Conservation (phyloP, 805 yeast genomes). For the Kodamaea restingae region DNA sequence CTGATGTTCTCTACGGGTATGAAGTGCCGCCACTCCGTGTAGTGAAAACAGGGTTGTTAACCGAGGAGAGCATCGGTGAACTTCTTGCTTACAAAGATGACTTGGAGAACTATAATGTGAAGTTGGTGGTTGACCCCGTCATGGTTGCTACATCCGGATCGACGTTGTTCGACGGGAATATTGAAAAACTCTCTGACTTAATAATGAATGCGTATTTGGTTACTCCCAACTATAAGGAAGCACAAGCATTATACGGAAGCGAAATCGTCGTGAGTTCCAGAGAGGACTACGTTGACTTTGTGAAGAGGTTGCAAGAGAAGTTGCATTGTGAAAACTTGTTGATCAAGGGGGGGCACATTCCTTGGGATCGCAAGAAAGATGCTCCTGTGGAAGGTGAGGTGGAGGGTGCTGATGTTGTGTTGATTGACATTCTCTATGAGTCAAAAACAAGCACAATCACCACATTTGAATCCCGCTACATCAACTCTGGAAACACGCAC, state of each 20-base stretch:
- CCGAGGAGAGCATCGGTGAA: conserved; percentile 48
- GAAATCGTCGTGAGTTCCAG: conserved; percentile 26
- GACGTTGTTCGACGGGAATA: conserved; percentile 45
- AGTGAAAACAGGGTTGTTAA: conserved; percentile 78
- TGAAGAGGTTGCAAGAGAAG: conserved; percentile 18
- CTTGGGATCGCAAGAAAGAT: conserved; percentile 29
- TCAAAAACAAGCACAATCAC: conserved; percentile 31
- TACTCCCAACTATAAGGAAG: conserved; percentile 78
- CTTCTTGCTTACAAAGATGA: conserved; percentile 35
- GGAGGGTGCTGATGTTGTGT: background rate
- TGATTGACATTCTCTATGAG: conserved; percentile 54
- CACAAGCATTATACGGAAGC: conserved; percentile 35
- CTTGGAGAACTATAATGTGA: conserved; percentile 22
- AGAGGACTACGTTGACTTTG: conserved; percentile 33
- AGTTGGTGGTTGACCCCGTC: conserved; percentile 75
- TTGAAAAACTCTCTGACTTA: conserved; percentile 38
- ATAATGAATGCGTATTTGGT: conserved; percentile 54
- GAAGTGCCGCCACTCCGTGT: conserved; percentile 43
- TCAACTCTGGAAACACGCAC: conserved; percentile 58
- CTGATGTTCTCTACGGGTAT: conserved; percentile 48
- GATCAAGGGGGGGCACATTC: conserved; percentile 78
- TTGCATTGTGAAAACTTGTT: conserved; percentile 51
- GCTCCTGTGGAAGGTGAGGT: conserved; percentile 12
- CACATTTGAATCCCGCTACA: conserved; percentile 44
- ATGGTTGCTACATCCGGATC: conserved; percentile 80